Evolutionary conservation across 345 rosid species (phyloP), one percentile per base, ranked within the genome.

Genomic region (Triadica sebifera): DNA sequence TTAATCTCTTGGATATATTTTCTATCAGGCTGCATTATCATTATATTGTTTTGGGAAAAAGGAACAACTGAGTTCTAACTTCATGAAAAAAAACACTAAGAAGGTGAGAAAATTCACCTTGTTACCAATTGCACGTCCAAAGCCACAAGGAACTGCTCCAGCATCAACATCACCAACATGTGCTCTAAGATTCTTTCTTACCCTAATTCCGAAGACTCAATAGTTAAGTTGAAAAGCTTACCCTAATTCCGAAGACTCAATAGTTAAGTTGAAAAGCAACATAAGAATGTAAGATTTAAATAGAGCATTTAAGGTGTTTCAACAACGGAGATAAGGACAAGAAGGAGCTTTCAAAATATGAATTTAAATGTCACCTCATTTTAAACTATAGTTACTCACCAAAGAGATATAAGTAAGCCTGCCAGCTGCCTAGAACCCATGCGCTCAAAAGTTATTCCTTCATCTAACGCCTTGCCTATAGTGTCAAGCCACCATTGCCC

Each of bases 381-480:
- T 45, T 53, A 9, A 20, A 25, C 63, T 46, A 37, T n/a, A 49
- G 68, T 70, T n/a, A 75, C 91, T 78, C 81, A 95, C 98, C 99
- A 95, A 73, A 93, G 89, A 76, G 87, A 88, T 72, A 95, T 86
- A 46, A 95, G 93, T 83, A 95, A 86, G 61, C 97, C 97, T 39
- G 99, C 99, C 41, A 95, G 85, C 70, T 93, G 96, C 86, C 99
- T 84, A 45, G 98, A 93, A 77, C 99, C 99, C 99, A 95, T 91
- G 15, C 97, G 96, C 76, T 95, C 99, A 37, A 95, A 95, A 63
- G 88, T 79, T 61, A 75, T 82, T 77, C 87, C 91, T 81, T 93
- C 98, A 68, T 85, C 96, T 57, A 95, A 78, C 65, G 93, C 89
- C 78, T 82, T 95, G 62, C 99, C 98, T 56, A 95, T 95, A 58